These are phyloP conservation scores for Lagenaria siceraria DNA, from an alignment of 306 rosid genomes.

Conservation along the genomic window DNA sequence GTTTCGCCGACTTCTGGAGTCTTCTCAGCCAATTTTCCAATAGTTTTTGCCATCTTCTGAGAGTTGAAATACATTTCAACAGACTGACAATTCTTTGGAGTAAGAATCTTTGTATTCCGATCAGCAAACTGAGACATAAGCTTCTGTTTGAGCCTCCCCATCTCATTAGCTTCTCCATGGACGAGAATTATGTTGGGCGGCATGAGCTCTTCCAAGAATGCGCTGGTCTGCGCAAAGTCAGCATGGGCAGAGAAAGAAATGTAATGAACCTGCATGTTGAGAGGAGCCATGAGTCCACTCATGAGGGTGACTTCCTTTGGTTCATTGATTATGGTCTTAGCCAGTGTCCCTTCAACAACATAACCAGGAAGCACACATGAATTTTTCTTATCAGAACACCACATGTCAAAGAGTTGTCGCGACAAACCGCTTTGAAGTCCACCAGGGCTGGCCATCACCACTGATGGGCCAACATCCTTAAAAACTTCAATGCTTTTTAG, in stretches of 20 bases:
- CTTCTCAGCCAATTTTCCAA: constrained; percentile 73
- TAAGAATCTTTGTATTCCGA: constrained; percentile 68
- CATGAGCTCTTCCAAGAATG: constrained; percentile 82
- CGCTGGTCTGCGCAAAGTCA: constrained; percentile 84
- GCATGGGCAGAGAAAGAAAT: constrained; percentile 97
- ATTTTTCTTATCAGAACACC: constrained; percentile 92
- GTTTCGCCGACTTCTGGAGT: constrained; percentile 60
- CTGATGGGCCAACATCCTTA: constrained; percentile 81
- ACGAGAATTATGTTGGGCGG: constrained; percentile 93
- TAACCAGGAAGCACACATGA: constrained; percentile 76
- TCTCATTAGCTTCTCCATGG: constrained; percentile 91
- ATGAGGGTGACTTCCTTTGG: constrained; percentile 90
- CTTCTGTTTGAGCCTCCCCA: constrained; percentile 97
- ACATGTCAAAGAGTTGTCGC: constrained; percentile 72
- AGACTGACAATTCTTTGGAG: constrained; percentile 88
- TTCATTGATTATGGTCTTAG: constrained; percentile 77
- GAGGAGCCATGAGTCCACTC: constrained; percentile 83
- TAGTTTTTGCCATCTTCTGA: constrained; percentile 87
- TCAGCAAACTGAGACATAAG: constrained; percentile 66
- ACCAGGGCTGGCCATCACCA: constrained; percentile 96
- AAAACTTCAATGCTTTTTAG: constrained; percentile 72
- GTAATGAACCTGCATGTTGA: constrained; percentile 89
- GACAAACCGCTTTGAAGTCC: constrained; percentile 90
- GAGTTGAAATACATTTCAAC: constrained; percentile 90
- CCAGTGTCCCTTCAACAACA: constrained; percentile 87